These are phyloP conservation scores for Alternaria postmessia DNA, from an alignment of 2,329 filamentous ascomycete genomes.

Conservation along the genomic window DNA sequence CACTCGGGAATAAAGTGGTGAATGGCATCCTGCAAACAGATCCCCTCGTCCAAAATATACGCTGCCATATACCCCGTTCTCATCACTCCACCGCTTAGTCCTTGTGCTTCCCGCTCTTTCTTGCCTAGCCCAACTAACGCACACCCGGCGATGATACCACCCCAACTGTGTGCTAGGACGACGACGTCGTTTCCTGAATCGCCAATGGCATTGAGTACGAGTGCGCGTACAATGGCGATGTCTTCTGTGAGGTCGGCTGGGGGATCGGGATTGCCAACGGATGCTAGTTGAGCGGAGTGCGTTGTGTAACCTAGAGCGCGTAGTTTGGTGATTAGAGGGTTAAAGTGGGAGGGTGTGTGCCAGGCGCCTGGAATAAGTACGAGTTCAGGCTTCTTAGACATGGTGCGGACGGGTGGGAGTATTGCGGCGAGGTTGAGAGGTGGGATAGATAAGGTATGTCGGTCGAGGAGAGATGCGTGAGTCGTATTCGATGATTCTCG, in stretches of 20 bases:
- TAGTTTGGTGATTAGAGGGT: neutral
- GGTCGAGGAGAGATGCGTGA: neutral
- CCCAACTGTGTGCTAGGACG: constrained; percentile 56
- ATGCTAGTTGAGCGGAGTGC: neutral
- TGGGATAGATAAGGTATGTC: constrained; percentile 12
- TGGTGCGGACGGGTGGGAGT: neutral
- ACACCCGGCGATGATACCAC: constrained; percentile 52
- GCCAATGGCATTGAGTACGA: constrained; percentile 45
- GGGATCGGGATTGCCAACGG: neutral
- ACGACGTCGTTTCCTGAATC: constrained; percentile 52
- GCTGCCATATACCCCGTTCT: constrained; percentile 48
- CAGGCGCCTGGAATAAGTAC: neutral
- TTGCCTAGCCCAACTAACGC: constrained; percentile 48
- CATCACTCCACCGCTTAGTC: constrained; percentile 52
- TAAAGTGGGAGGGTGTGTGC: neutral
- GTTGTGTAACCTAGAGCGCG: neutral
- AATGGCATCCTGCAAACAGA: constrained; percentile 35
- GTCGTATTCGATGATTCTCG: neutral
- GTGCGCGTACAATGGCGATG: neutral
- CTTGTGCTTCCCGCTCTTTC: constrained; percentile 41
- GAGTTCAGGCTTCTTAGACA: neutral
- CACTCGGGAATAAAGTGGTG: neutral
- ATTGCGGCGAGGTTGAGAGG: constrained; percentile 39
- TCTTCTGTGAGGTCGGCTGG: neutral
- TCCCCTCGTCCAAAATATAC: constrained; percentile 48